Evolutionary conservation across 176 grass and related monocot genomes (phyloP).

Genomic region (Musa schizocarpa): DNA sequence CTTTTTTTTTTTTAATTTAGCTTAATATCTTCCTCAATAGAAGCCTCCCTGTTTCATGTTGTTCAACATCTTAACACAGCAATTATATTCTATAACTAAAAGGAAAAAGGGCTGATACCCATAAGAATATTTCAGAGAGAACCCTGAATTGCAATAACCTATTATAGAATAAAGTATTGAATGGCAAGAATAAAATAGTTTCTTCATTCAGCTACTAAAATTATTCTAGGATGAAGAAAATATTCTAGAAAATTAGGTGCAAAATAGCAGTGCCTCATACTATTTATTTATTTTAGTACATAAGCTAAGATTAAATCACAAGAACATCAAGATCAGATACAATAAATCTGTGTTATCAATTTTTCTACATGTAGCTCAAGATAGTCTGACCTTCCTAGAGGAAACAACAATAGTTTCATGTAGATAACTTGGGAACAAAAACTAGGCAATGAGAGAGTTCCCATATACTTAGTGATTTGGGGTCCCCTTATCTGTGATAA

Average conservation of each 20-base stretch:
- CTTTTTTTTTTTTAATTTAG: too few species aligned
- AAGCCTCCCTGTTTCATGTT: too few species aligned
- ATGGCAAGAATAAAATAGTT: neutral
- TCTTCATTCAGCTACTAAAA: neutral
- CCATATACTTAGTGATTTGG: neutral
- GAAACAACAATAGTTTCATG: neutral
- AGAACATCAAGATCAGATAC: neutral
- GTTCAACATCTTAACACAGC: too few species aligned
- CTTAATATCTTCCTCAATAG: too few species aligned
- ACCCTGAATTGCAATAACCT: neutral
- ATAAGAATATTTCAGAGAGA: neutral
- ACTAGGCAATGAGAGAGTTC: neutral
- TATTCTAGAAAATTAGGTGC: neutral
- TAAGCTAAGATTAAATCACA: neutral
- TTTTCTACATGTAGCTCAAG: neutral
- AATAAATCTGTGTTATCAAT: neutral
- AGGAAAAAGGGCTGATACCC: too few species aligned
- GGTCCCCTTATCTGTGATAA: neutral
- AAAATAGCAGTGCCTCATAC: neutral
- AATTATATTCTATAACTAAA: too few species aligned
- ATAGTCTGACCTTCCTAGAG: neutral
- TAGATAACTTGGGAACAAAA: neutral
- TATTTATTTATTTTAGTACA: neutral
- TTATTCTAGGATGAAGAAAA: neutral
- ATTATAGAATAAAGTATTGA: neutral